These are phyloP conservation scores for Cordia subcordata DNA, from an alignment of 257 asterid genomes.

Conservation along the genomic window DNA sequence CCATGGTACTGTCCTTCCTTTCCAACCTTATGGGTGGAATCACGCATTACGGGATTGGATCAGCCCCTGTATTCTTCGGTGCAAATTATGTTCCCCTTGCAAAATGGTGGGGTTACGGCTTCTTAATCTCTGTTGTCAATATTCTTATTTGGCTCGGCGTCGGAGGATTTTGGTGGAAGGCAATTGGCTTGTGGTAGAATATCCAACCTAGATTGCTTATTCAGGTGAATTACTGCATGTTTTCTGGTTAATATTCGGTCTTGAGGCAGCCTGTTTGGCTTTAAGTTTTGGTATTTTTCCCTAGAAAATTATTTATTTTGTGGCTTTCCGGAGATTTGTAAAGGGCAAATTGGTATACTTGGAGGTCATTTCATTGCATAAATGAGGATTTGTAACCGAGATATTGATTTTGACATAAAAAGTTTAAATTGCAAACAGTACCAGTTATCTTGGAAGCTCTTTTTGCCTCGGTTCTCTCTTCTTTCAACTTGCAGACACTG, in stretches of 20 bases:
- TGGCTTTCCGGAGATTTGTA: background rate
- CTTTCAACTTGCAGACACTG: background rate
- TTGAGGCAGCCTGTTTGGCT: background rate
- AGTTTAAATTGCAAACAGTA: background rate
- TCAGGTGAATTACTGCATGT: background rate
- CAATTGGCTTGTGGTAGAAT: constrained; percentile 75
- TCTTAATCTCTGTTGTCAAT: constrained; percentile 66
- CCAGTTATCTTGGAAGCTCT: background rate
- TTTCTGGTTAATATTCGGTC: too few species aligned
- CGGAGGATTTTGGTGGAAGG: constrained; percentile 96
- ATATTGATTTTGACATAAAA: background rate
- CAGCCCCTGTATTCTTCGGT: constrained; percentile 84
- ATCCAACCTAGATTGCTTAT: background rate
- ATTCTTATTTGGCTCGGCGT: constrained; percentile 84
- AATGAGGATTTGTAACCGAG: too few species aligned
- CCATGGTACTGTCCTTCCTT: constrained; percentile 69
- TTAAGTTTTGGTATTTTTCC: background rate
- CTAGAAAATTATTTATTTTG: background rate
- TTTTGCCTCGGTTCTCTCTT: background rate
- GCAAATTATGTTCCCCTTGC: constrained; percentile 84
- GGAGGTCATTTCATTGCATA: background rate
- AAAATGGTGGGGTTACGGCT: constrained; percentile 94
- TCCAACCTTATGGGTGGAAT: constrained; percentile 93
- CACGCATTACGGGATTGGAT: constrained; percentile 87
- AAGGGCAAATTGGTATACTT: background rate